Evolutionary conservation across 352 stramenopile species (phyloP), one percentile per base, ranked within the genome.

Genomic region (Globisporangium nunn): DNA sequence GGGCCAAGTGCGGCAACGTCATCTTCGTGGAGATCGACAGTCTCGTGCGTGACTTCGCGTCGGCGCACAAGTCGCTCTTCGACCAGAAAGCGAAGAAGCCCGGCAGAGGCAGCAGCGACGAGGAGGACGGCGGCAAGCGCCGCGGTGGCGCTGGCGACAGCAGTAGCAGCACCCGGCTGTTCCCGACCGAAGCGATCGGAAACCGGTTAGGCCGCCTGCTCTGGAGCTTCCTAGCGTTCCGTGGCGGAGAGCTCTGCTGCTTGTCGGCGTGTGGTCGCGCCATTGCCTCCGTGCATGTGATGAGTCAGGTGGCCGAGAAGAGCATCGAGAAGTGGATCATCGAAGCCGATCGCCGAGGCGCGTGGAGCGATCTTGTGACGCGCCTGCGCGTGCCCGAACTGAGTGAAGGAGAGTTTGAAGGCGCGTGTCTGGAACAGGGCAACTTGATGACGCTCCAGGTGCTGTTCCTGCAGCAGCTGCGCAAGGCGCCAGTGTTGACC

Each of bases 251-350:
- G 40, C 59, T 89, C 1, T 85, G 76, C 40, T 93, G 81, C 39
- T 56, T 95, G 7, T 65, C 73, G 6, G 80, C 74, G 0, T 91
- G 82, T 54, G 85, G 85, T 0, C 76, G 78, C n/a, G 76, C 83
- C 1, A 72, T 95, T 37, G 85, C 85, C 37, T 93, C 79, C 0
- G 85, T 95, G 12, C 71, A 91, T 30, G 72, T 91, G 4, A 92
- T 95, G 83, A 88, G 78, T 57, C 71, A 84, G 17, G 78, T 93
- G 6, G 67, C 81, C 0, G 85, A 95, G 59, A 82, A 84, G 40
- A 88, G 82, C 55, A 91, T 95, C 40, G 83, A 92, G 61, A 88
- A 87, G 46, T 92, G 81, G 81, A 67, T 92, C 14, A 91, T 94
- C 46, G 81, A 91, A 56, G 23, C 23, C 23, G 81, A 91, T 43